A percentile compares a stretch with the other conserved stretches of the same genome.
phyloP scores from a whole-genome alignment of 768 basidiomycete genomes.

The Crassisporium funariophilum region DNA sequence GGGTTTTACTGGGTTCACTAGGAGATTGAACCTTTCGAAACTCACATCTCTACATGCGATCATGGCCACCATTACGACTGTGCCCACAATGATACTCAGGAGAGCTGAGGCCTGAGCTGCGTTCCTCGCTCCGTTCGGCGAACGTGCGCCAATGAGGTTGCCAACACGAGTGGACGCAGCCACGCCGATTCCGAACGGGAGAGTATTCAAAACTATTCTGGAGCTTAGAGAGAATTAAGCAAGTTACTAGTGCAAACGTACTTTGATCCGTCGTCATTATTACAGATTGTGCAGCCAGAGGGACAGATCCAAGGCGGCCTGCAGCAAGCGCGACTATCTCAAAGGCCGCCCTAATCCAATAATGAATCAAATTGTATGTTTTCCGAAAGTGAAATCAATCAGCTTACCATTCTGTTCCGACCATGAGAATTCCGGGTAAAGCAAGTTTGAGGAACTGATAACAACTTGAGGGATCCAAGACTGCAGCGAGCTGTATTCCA shows the following conservation, averaged over 20 bases:
- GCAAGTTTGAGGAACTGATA: conserved; percentile 63
- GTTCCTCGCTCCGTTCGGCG: conserved; percentile 51
- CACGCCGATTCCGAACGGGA: conserved; percentile 78
- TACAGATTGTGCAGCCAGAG: conserved; percentile 74
- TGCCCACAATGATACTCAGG: conserved; percentile 61
- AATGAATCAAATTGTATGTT: conserved; percentile 1
- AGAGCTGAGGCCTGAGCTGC: conserved; percentile 67
- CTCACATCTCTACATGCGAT: conserved; percentile 59
- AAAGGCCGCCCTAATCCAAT: conserved; percentile 66
- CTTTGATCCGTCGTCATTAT: conserved; percentile 84
- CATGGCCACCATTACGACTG: conserved; percentile 59
- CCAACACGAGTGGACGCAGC: conserved; percentile 75
- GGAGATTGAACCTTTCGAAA: background rate
- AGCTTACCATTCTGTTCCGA: conserved; percentile 76
- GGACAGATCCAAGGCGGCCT: conserved; percentile 64
- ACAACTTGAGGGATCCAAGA: conserved; percentile 53
- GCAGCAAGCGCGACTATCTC: conserved; percentile 82
- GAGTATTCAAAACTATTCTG: conserved; percentile 61
- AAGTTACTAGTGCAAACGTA: conserved; percentile 24
- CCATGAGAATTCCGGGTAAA: conserved; percentile 78
- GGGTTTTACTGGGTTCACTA: background rate
- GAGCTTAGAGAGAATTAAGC: conserved; percentile 5
- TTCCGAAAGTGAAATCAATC: background rate
- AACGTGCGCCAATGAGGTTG: conserved; percentile 66
- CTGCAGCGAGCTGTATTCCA: conserved; percentile 47